These are phyloP conservation scores for Yamadazyma taylorii DNA, from an alignment of 1,139 yeast species.

Conservation along the genomic window DNA sequence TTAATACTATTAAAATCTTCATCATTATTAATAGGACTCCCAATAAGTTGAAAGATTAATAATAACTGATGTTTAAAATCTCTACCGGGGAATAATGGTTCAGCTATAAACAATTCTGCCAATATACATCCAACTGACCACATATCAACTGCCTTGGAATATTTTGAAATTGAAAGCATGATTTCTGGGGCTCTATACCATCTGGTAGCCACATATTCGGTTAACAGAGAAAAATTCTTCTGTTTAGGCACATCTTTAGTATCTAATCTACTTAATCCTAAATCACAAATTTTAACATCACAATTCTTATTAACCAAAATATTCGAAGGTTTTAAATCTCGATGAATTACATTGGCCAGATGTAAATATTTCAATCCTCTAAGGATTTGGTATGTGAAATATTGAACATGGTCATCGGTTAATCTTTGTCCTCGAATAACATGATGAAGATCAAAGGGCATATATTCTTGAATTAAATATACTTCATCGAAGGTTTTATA, in stretches of 20 bases:
- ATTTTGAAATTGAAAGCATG: constrained; percentile 67
- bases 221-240: constrained; percentile 34
- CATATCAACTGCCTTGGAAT: constrained; percentile 70
- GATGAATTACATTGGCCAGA: constrained; percentile 49
- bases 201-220: constrained; percentile 77
- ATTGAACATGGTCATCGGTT: constrained; percentile 67
- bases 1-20: constrained; percentile 58
- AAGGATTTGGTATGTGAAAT: constrained; percentile 63
- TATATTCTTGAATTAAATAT: constrained; percentile 66
- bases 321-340: constrained; percentile 43
- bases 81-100: constrained; percentile 78
- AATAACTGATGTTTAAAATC: constrained; percentile 69
- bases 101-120: constrained; percentile 62
- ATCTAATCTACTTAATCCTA: constrained; percentile 50
- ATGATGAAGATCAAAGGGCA: constrained; percentile 67
- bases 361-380: constrained; percentile 66
- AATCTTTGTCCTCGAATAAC: constrained; percentile 54
- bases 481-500: constrained; percentile 57
- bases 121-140: constrained; percentile 82
- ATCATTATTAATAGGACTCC: constrained; percentile 53
- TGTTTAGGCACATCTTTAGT: constrained; percentile 23
- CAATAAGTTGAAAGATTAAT: constrained; percentile 59
- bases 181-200: constrained; percentile 84
- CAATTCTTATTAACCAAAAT: constrained; percentile 35
- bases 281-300: constrained; percentile 52